These are phyloP conservation scores for Rutstroemia sp. DNA, from an alignment of 2,329 filamentous ascomycete species.

Conservation along the genomic window DNA sequence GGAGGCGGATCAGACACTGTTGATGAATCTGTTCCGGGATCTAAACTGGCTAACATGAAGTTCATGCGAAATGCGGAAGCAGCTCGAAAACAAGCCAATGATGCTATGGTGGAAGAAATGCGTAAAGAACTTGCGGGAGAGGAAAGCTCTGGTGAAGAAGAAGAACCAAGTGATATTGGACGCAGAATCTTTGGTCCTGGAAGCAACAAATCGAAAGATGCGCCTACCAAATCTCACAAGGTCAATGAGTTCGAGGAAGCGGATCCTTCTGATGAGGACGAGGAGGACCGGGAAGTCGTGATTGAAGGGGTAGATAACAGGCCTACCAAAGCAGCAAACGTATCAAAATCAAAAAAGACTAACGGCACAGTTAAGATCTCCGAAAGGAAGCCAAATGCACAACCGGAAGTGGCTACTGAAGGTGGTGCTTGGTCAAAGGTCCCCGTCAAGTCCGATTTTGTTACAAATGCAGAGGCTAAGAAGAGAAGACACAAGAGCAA, in stretches of 20 bases:
- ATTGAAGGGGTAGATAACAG: slow-evolving; percentile 14
- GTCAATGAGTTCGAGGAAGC: slow-evolving; percentile 54
- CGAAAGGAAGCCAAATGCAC: not conserved
- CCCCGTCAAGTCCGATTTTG: slow-evolving; percentile 14
- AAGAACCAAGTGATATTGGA: slow-evolving; percentile 54
- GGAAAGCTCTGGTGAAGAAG: slow-evolving; percentile 49
- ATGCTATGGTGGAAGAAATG: slow-evolving; percentile 64
- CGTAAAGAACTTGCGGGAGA: slow-evolving; percentile 60
- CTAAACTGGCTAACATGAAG: slow-evolving; percentile 73
- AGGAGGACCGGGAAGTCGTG: slow-evolving; percentile 29
- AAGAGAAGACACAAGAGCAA: slow-evolving; percentile 28
- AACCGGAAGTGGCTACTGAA: slow-evolving; percentile 13
- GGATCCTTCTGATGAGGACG: slow-evolving; percentile 39
- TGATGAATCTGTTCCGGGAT: slow-evolving; percentile 45
- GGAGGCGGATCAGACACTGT: slow-evolving; percentile 37
- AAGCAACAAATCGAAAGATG: slow-evolving; percentile 34
- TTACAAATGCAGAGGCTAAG: slow-evolving; percentile 25
- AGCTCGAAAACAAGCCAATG: slow-evolving; percentile 68
- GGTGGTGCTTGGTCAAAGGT: slow-evolving; percentile 31
- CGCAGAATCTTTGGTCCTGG: slow-evolving; percentile 62
- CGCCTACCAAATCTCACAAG: slow-evolving; percentile 22
- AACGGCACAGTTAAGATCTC: slow-evolving; percentile 8
- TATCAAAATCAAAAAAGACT: slow-evolving; percentile 9
- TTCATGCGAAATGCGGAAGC: slow-evolving; percentile 93
- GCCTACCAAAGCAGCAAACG: not conserved